Base-by-base conservation (phyloP, 768 basidiomycete species). In the Calocybe cyanea region DNA sequence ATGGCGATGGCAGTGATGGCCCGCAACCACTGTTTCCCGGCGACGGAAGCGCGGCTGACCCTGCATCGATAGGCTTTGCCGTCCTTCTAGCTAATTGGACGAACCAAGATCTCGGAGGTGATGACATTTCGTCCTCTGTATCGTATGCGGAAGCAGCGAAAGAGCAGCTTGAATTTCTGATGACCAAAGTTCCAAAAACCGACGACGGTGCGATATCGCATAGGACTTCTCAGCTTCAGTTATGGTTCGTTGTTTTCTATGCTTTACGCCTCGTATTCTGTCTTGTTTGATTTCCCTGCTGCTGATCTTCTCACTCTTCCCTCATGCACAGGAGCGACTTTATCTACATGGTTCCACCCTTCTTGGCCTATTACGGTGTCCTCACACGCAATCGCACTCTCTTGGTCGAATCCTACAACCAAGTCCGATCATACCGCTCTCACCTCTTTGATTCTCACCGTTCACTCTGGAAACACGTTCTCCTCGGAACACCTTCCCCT, bases 311-410 rank as follows among this genome's bases (percentile, higher is more conserved):
- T 6, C 5, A 28, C 25, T 6, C 11, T 5, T 28, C 5, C 11
- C 11, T 6, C 25, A 28, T 11, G 11, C 25, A 11, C 41, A 88
- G 87, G 87, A 78, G 78, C 42, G 89, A 92, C 59, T 91, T 74
- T 42, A 74, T 87, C 10, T 91, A 83, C 60, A 91, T 91, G 90
- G 85, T 84, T 0, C 90, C 90, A 1, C 87, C 89, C 0, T 94
- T 92, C 61, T 64, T 93, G 8, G 88, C 91, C 0, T 92, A 90
- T 63, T 91, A 90, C 59, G 92, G 87, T 31, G 77, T 78, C 34
- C 47, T 65, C 6, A 78, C 78, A 0, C 52, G 61, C 18, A 86
- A 92, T 59, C 57, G 69, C 23, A 75, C 77, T 0, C 64, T 90
- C 14, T 51, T 92, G 14, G 58, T 58, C 2, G 79, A 83, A 45